Evolutionary conservation across 495 filamentous ascomycete genomes (phyloP).

Genomic region (Neurospora sp.): DNA sequence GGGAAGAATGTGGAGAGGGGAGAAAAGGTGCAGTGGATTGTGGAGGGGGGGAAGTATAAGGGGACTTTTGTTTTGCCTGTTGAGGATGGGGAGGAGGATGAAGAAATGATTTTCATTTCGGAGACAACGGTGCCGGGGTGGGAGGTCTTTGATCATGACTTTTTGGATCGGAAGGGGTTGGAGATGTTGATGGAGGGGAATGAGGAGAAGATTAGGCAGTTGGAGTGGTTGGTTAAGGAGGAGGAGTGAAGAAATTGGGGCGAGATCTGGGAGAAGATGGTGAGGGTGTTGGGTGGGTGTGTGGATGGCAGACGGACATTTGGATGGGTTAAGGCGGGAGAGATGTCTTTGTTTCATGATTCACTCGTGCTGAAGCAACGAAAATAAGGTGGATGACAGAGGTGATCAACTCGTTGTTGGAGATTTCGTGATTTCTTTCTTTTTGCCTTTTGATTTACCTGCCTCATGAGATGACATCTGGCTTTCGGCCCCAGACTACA

Average conservation of each 20-base stretch:
- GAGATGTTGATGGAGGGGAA: conserved; percentile 30
- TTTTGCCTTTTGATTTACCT: background rate
- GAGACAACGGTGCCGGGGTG: conserved; percentile 61
- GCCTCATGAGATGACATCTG: conserved; percentile 7
- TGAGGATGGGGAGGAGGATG: conserved; percentile 24
- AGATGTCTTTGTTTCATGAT: background rate
- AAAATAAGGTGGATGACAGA: background rate
- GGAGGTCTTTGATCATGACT: conserved; percentile 54
- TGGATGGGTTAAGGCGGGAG: background rate
- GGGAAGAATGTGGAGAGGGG: conserved; percentile 44
- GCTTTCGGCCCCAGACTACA: conserved; percentile 48
- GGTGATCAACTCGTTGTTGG: background rate
- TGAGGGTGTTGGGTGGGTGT: background rate
- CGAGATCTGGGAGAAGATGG: background rate
- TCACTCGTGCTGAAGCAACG: background rate
- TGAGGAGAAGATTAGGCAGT: conserved; percentile 32
- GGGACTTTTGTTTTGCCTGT: conserved; percentile 47
- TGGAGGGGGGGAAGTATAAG: conserved; percentile 57
- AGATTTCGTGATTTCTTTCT: background rate
- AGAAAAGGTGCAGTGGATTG: conserved; percentile 57
- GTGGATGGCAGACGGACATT: background rate
- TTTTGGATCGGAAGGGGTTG: conserved; percentile 36
- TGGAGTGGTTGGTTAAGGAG: conserved; percentile 36
- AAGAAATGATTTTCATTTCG: conserved; percentile 42
- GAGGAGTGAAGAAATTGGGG: background rate